A percentile compares a stretch with the other conserved stretches of the same genome.
Conservation (phyloP, 2,329 filamentous ascomycete genomes). For the Curvularia hawaiiensis region DNA sequence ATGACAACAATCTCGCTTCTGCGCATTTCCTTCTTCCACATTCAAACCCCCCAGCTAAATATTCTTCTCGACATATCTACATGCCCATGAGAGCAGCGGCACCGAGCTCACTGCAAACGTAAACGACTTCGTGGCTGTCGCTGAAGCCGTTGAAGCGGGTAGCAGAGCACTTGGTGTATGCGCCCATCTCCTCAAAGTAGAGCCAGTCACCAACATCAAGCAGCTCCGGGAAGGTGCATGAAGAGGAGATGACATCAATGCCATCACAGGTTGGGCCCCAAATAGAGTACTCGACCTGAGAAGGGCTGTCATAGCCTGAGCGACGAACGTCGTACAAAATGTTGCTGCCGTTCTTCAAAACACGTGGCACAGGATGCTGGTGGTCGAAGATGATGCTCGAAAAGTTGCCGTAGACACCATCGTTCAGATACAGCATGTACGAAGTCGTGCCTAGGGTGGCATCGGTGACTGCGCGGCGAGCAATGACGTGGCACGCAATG, state of each 20-base stretch:
- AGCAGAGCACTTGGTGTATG: constrained; percentile 97
- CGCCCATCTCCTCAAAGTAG: constrained; percentile 98
- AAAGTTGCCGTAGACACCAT: constrained; percentile 98
- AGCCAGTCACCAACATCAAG: constrained; percentile 96
- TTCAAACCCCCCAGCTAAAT: too few relatives aligned
- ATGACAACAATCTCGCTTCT: not conserved
- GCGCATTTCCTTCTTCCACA: not conserved
- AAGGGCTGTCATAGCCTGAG: constrained; percentile 53
- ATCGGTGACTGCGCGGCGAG: constrained; percentile 84
- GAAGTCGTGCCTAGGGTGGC: constrained; percentile 68
- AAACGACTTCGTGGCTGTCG: constrained; percentile 89
- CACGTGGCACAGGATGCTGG: constrained; percentile 84
- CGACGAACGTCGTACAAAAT: constrained; percentile 59
- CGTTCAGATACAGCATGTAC: constrained; percentile 98
- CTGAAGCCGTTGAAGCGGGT: constrained; percentile 98
- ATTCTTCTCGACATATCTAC: constrained; percentile 14
- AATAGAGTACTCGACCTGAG: constrained; percentile 82
- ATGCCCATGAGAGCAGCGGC: constrained; percentile 71
- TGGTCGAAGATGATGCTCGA: constrained; percentile 99
- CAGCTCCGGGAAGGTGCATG: constrained; percentile 74
- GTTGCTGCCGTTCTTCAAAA: constrained; percentile 68
- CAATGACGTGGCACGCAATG: constrained; percentile 93
- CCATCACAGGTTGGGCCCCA: constrained; percentile 99
- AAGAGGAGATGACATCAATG: constrained; percentile 90
- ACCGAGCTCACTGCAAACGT: constrained; percentile 91